phyloP scores from a whole-genome alignment of 345 rosid species.

The Ricinus communis region DNA sequence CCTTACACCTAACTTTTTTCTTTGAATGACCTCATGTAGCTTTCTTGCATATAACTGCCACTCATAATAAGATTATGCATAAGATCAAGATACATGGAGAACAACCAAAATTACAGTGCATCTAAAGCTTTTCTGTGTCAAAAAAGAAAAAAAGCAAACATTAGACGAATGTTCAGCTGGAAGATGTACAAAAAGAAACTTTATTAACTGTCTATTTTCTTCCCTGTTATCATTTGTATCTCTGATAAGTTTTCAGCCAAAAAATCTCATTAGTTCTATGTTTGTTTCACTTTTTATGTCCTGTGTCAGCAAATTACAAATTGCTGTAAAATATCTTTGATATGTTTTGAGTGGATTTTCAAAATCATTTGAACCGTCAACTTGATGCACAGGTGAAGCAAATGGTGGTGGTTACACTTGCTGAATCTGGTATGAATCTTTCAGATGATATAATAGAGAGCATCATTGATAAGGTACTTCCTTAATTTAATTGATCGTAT shows the following conservation, averaged over 20 bases:
- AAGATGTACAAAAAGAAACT: neutral
- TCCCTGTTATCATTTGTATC: neutral
- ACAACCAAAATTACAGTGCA: neutral
- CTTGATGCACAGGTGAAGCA: conserved; percentile 27
- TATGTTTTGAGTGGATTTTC: neutral
- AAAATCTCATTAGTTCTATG: neutral
- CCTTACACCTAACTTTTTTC: neutral
- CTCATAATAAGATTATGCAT: neutral
- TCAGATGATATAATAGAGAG: conserved; percentile 30
- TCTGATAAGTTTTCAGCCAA: neutral
- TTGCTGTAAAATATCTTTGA: neutral
- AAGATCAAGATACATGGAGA: neutral
- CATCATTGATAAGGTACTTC: conserved; percentile 29
- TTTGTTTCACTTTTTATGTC: neutral
- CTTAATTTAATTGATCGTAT: neutral
- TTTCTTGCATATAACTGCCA: neutral
- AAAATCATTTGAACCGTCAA: neutral
- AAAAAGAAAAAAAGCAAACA: neutral
- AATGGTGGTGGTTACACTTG: conserved; percentile 37
- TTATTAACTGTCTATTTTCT: neutral
- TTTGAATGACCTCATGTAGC: neutral
- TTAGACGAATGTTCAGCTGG: neutral
- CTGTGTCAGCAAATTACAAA: neutral
- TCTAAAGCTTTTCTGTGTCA: neutral
- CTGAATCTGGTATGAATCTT: conserved; percentile 36